A percentile compares a stretch with the other conserved stretches of the same genome.
Evolutionary conservation across 495 filamentous ascomycete genomes (phyloP).

Genomic region (Viridothelium virens): DNA sequence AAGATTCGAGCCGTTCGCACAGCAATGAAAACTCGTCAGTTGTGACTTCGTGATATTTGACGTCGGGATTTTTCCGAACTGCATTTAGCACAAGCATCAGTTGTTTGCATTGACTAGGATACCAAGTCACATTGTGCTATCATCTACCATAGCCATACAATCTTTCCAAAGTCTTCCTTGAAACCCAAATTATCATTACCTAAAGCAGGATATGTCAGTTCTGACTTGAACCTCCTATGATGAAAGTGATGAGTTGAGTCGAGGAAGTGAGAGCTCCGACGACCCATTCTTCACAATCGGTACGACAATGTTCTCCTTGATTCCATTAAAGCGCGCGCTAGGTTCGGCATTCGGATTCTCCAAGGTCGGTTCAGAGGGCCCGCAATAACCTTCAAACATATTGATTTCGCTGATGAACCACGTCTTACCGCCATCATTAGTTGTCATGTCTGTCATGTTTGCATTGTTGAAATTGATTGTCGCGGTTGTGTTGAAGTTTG

Average conservation of each 20-base stretch:
- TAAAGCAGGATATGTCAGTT: too few relatives aligned
- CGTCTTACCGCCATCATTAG: not conserved
- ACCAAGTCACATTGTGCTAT: too few relatives aligned
- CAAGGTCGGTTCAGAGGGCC: not conserved
- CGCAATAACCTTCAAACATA: not conserved
- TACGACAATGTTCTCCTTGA: not conserved
- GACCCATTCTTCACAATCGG: not conserved
- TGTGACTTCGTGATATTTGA: too few relatives aligned
- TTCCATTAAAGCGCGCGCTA: not conserved
- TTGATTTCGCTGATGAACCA: constrained; percentile 2
- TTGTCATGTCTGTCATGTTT: not conserved
- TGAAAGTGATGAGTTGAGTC: not conserved
- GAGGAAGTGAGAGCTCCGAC: not conserved
- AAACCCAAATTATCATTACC: too few relatives aligned
- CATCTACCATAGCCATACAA: too few relatives aligned
- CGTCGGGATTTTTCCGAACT: too few relatives aligned
- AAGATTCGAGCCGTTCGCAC: not conserved
- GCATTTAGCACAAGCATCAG: too few relatives aligned
- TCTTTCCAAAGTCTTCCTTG: too few relatives aligned
- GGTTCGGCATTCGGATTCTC: not conserved
- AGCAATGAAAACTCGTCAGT: not conserved
- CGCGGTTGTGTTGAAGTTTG: not conserved
- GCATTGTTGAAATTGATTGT: not conserved
- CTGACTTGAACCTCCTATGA: too few relatives aligned
- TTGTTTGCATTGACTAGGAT: too few relatives aligned